These are phyloP conservation scores for Setomelanomma holmii DNA, from an alignment of 2,329 filamentous ascomycete genomes.

Conservation along the genomic window DNA sequence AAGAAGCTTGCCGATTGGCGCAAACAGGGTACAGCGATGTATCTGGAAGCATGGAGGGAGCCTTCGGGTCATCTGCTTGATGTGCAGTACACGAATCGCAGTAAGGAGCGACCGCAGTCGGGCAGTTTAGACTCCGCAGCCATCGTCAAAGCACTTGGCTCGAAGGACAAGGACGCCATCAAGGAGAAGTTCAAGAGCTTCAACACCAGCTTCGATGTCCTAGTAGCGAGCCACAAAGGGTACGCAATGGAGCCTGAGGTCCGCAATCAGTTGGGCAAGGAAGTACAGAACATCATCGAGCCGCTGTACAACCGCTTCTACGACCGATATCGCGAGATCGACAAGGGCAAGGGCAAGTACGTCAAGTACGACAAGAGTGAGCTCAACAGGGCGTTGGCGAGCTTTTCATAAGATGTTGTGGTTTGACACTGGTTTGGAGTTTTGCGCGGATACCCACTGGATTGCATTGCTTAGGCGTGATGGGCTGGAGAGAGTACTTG, in stretches of 20 bases:
- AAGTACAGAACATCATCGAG: slow-evolving; percentile 91
- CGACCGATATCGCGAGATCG: slow-evolving; percentile 96
- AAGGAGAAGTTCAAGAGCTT: slow-evolving; percentile 96
- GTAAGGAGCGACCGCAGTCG: slow-evolving; percentile 67
- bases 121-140: slow-evolving; percentile 76
- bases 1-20: slow-evolving; percentile 82
- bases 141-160: slow-evolving; percentile 81
- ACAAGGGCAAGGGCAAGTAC: slow-evolving; percentile 98
- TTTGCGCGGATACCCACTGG: slow-evolving; percentile 44
- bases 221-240: slow-evolving; percentile 80
- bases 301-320: slow-evolving; percentile 94
- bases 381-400: slow-evolving; percentile 69
- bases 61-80: slow-evolving; percentile 84
- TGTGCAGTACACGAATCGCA: slow-evolving; percentile 85
- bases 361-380: slow-evolving; percentile 85
- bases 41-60: slow-evolving; percentile 88
- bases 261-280: slow-evolving; percentile 76
- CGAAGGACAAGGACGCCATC: slow-evolving; percentile 94
- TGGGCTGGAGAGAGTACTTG: slow-evolving; percentile 14
- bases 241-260: slow-evolving; percentile 93
- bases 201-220: slow-evolving; percentile 88
- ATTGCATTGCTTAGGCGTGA: slow-evolving; percentile 27
- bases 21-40: slow-evolving; percentile 82
- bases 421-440: slow-evolving; percentile 28
- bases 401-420: slow-evolving; percentile 47